Percentiles rank a stretch among this genome's conserved stretches.
Evolutionary conservation across 2,329 filamentous ascomycete genomes (phyloP).

Genomic region (Aspergillus sp.): DNA sequence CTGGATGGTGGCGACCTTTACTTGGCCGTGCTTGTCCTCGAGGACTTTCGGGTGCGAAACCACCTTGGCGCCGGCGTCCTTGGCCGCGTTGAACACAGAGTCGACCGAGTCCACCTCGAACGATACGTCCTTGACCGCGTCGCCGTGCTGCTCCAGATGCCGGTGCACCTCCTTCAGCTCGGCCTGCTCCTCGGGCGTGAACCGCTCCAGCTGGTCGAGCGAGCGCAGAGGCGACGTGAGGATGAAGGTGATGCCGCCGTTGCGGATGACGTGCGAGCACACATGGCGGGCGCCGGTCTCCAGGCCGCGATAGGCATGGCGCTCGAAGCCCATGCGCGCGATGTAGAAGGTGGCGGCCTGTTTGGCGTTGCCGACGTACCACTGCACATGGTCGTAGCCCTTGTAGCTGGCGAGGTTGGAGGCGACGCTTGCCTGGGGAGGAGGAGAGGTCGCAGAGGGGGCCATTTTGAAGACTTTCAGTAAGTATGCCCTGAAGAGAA

Average conservation of each 20-base stretch:
- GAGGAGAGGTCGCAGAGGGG: slow-evolving; percentile 21
- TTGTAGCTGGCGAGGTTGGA: slow-evolving; percentile 43
- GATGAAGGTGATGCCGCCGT: slow-evolving; percentile 35
- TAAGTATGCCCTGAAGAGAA: background rate
- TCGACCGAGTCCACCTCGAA: slow-evolving; percentile 89
- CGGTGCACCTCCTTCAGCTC: slow-evolving; percentile 66
- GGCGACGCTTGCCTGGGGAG: slow-evolving; percentile 9
- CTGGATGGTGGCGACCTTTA: slow-evolving; percentile 68
- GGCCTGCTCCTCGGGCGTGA: slow-evolving; percentile 47
- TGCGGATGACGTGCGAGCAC: slow-evolving; percentile 62
- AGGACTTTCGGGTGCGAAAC: slow-evolving; percentile 46
- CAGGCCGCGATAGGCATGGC: slow-evolving; percentile 74
- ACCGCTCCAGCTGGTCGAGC: slow-evolving; percentile 51
- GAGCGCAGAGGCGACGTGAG: slow-evolving; percentile 47
- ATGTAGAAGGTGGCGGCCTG: slow-evolving; percentile 86
- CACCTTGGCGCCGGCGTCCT: slow-evolving; percentile 40
- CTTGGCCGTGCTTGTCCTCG: slow-evolving; percentile 53
- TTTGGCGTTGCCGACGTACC: slow-evolving; percentile 96
- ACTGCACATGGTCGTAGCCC: slow-evolving; percentile 87
- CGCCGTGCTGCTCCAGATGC: slow-evolving; percentile 79
- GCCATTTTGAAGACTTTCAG: slow-evolving; percentile 20
- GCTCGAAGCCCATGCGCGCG: slow-evolving; percentile 74
- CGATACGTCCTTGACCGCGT: slow-evolving; percentile 89
- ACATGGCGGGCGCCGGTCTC: slow-evolving; percentile 77
- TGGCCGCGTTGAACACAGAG: slow-evolving; percentile 65